Evolutionary conservation across 169 alveolate species (phyloP).

Genomic region (Toxoplasma gondii): DNA sequence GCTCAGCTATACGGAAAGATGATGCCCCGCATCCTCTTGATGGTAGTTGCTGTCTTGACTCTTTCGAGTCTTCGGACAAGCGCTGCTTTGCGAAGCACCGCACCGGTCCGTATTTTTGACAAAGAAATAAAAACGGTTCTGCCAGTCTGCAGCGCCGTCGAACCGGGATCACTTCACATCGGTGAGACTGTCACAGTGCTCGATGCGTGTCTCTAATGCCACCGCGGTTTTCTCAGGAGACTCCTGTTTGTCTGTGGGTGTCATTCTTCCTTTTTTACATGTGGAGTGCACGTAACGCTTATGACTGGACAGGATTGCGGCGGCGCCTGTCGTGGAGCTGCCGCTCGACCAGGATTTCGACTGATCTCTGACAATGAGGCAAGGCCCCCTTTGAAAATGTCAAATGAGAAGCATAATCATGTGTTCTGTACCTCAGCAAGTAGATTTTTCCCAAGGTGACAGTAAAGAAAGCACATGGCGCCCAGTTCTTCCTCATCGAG

Average conservation of each 20-base stretch:
- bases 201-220: background rate
- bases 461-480: background rate
- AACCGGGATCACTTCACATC: constrained; percentile 9
- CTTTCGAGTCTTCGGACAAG: background rate
- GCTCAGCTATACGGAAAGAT: background rate
- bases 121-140: background rate
- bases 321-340: constrained; percentile 49
- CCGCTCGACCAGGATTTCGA: constrained; percentile 57
- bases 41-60: background rate
- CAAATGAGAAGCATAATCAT: too few relatives aligned
- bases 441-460: background rate
- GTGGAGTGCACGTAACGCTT: background rate
- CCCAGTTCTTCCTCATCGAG: background rate
- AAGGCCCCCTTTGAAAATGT: background rate
- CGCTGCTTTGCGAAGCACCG: background rate
- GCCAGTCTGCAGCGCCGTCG: constrained; percentile 32
- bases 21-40: background rate
- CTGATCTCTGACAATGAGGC: constrained; percentile 49
- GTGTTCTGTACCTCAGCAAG: background rate
- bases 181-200: background rate
- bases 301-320: constrained; percentile 42
- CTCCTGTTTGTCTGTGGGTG: constrained; percentile 59
- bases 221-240: constrained; percentile 21
- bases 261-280: background rate
- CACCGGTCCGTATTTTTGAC: background rate